Base-by-base conservation (phyloP, 1,284 basidiomycete genomes). In the Rhodotorula sp. region DNA sequence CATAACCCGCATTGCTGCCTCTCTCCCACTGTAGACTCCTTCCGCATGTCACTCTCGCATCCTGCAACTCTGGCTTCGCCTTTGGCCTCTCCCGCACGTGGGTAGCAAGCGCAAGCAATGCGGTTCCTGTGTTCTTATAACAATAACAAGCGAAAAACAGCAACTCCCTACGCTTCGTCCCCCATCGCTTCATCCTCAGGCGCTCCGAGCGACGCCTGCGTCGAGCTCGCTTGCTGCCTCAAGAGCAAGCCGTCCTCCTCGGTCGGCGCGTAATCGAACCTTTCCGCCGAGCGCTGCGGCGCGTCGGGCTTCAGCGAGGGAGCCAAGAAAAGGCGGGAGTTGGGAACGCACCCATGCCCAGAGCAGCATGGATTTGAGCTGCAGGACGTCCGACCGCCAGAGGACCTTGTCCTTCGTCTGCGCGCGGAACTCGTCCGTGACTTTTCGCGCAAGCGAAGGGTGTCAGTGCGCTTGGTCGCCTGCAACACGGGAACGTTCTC, bases 341-440 rank as follows among this genome's bases (percentile, higher is more conserved):
- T 5, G 15, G 17, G 46, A 22, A 32, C 70, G 51, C 36, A 75
- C 70, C 75, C 75, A 76, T 1, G 75, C 75, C 75, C 75, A 76
- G 4, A 75, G 44, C 6, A 76, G 65, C 64, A 70, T 69, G 17
- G 60, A 91, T 78, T 90, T 86, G 76, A 97, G 84, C 83, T 96
- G 93, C 76, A 97, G 84, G 7, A 96, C 91, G 79, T 97, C 94
- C 80, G 95, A 91, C 82, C 95, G 95, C 94, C 94, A 97, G 51
- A 87, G 89, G 83, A 88, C 88, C 56, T 86, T 86, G 48, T 78
- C 76, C 79, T 90, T 88, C 79, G 96, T 95, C 82, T 94, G 89
- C 79, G 88, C 88, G 69, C 94, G 86, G 83, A 97, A 97, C 83
- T 97, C 95, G 73, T 85, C 85, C 65, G 91, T 93, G 65, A 97